Percentiles rank a stretch among this genome's conserved stretches.
phyloP scores from a whole-genome alignment of 1,284 basidiomycete species.

The Leccinum idahoense region DNA sequence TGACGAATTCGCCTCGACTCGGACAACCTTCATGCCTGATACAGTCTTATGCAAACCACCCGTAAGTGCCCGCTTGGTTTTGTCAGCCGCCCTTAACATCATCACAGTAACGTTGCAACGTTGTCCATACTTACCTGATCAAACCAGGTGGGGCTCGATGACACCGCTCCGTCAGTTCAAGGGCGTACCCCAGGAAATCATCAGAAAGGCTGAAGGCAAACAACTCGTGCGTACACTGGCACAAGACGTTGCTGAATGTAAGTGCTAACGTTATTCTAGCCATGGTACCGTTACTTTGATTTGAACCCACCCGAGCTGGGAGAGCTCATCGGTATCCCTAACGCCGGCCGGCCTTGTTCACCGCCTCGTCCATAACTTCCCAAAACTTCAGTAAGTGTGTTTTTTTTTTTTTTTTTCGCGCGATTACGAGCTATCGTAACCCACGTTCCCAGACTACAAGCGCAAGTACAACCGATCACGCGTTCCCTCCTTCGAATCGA shows the following conservation, averaged over 20 bases:
- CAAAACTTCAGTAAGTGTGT: conserved; percentile 74
- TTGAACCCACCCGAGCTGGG: conserved; percentile 81
- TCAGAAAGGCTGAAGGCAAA: conserved; percentile 64
- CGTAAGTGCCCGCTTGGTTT: no score
- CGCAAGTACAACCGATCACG: conserved; percentile 91
- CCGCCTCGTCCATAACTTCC: conserved; percentile 91
- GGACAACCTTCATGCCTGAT: no score
- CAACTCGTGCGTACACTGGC: conserved; percentile 68
- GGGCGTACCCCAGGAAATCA: conserved; percentile 54
- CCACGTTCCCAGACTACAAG: conserved; percentile 57
- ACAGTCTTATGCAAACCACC: no score
- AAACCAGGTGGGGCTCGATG: conserved; percentile 83
- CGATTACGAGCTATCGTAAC: neutral
- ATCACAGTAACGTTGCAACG: neutral
- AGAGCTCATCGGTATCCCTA: conserved; percentile 89
- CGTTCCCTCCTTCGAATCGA: conserved; percentile 85
- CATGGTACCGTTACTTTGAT: conserved; percentile 95
- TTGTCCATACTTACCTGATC: neutral
- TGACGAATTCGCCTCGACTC: no score
- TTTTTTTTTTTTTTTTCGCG: neutral
- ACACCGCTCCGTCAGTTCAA: conserved; percentile 50
- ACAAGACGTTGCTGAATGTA: neutral
- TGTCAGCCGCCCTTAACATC: no score
- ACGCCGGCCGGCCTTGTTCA: conserved; percentile 86
- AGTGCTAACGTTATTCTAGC: conserved; percentile 37